phyloP scores from a whole-genome alignment of 208 protist genomes.

The Trypanosoma congolense region DNA sequence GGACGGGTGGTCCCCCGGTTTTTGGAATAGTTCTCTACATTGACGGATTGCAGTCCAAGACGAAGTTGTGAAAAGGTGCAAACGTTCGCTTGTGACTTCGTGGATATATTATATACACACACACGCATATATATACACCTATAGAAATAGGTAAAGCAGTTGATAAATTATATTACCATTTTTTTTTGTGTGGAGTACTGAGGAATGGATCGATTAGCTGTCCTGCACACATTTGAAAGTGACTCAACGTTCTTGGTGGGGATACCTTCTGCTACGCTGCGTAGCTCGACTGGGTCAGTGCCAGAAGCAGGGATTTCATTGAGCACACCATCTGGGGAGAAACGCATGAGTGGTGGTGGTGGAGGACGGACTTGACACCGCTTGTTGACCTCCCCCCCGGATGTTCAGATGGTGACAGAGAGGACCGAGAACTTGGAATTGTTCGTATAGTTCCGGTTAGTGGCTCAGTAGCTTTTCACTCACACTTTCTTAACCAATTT shows the following conservation, averaged over 20 bases:
- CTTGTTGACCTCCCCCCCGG: not conserved
- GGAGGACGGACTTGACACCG: not conserved
- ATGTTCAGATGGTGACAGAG: not conserved
- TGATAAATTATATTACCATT: conserved; percentile 18
- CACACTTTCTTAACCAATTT: conserved; percentile 11
- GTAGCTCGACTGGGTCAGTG: not conserved
- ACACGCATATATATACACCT: no score
- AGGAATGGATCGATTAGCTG: conserved; percentile 19
- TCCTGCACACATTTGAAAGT: conserved; percentile 22
- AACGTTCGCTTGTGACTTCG: no score
- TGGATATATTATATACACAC: no score
- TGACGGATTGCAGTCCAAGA: no score
- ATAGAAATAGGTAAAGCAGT: not conserved
- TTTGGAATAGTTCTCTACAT: no score
- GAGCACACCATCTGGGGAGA: no score
- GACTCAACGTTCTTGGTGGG: conserved; percentile 25
- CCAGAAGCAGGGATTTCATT: no score
- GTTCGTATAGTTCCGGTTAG: conserved; percentile 21
- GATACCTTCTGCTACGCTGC: conserved; percentile 10
- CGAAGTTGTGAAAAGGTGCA: no score
- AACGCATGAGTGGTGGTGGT: not conserved
- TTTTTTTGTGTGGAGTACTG: no score
- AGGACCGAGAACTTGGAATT: conserved; percentile 15
- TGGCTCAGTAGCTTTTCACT: conserved; percentile 21
- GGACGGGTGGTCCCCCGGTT: no score